A percentile compares a stretch with the other conserved stretches of the same genome.
These are phyloP conservation scores for Vaccinium macrocarpon DNA, from an alignment of 148 eudicot genomes.

Conservation along the genomic window DNA sequence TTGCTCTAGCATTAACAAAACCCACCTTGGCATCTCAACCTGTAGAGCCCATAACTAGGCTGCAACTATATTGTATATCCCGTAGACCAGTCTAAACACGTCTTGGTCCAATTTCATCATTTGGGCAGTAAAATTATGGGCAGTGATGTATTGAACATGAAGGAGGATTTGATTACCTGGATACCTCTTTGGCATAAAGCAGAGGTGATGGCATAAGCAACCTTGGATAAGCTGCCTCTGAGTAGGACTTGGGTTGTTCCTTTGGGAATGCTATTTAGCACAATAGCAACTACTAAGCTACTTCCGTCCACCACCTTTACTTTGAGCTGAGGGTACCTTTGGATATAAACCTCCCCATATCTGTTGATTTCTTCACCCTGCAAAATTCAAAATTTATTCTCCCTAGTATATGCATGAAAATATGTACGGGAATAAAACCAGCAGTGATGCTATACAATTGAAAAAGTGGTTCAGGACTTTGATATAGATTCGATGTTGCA, in stretches of 20 bases:
- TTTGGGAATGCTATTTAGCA: constrained; percentile 57
- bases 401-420: neutral
- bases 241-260: constrained; percentile 54
- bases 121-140: neutral
- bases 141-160: neutral
- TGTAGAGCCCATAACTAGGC: neutral
- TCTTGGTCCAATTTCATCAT: neutral
- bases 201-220: constrained; percentile 45
- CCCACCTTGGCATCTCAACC: neutral
- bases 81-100: neutral
- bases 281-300: constrained; percentile 62
- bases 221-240: constrained; percentile 53
- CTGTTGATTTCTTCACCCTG: constrained; percentile 55
- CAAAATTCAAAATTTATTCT: neutral
- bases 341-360: constrained; percentile 50
- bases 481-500: neutral
- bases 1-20: neutral
- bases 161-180: constrained; percentile 29
- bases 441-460: neutral
- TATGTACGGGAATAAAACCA: neutral
- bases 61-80: neutral
- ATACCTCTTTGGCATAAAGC: constrained; percentile 53
- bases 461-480: neutral
- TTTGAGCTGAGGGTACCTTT: constrained; percentile 47
- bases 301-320: constrained; percentile 75